Conservation (phyloP, 805 yeast genomes). For the Trichomonascus vanleenenianus region DNA sequence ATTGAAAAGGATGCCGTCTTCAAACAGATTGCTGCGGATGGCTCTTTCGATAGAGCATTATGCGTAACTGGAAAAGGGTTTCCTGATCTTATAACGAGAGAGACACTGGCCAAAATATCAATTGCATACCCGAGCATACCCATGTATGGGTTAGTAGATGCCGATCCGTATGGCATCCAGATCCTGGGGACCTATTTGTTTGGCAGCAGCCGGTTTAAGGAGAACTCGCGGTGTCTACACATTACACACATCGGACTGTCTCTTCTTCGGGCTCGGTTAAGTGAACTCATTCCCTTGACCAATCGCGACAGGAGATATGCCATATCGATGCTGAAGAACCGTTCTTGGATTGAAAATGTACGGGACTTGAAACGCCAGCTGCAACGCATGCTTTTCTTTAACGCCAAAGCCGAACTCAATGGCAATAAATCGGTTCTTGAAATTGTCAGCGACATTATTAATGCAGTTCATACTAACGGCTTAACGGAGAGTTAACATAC, state of each 20-base stretch:
- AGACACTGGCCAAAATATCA: slow-evolving; percentile 31
- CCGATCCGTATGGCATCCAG: slow-evolving; percentile 57
- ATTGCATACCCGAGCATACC: slow-evolving; percentile 30
- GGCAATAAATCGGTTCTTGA: slow-evolving; percentile 17
- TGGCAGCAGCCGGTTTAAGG: slow-evolving; percentile 13
- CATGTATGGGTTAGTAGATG: slow-evolving; percentile 46
- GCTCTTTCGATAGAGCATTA: slow-evolving; percentile 10
- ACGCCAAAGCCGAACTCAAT: slow-evolving; percentile 53
- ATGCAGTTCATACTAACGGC: too few relatives aligned
- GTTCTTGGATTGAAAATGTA: background rate
- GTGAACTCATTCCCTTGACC: too few relatives aligned
- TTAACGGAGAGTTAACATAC: too few relatives aligned
- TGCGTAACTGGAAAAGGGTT: slow-evolving; percentile 54
- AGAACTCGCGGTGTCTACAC: too few relatives aligned
- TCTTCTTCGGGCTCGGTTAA: too few relatives aligned
- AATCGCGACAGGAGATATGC: too few relatives aligned
- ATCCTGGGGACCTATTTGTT: slow-evolving; percentile 36
- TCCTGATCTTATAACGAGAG: slow-evolving; percentile 50
- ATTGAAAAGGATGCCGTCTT: slow-evolving; percentile 47
- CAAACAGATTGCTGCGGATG: slow-evolving; percentile 19
- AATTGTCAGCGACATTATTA: background rate
- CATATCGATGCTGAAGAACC: background rate
- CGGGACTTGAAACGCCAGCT: slow-evolving; percentile 36
- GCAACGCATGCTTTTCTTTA: slow-evolving; percentile 44
- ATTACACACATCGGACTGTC: too few relatives aligned